Evolutionary conservation across 2,329 filamentous ascomycete genomes (phyloP).

Genomic region (Xylaria sp.): DNA sequence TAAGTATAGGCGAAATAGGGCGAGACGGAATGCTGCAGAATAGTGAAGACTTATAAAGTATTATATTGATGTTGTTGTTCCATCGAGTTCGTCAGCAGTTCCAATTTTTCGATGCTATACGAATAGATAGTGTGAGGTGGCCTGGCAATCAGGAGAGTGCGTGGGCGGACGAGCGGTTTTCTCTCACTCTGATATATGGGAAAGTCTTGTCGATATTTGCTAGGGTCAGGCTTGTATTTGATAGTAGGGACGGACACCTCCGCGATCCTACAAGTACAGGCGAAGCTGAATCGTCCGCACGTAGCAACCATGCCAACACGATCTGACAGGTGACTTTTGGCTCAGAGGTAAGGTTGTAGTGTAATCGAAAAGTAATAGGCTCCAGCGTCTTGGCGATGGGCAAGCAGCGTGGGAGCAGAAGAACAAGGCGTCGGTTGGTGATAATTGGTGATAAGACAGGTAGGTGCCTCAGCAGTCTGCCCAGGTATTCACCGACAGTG

Average conservation of each 20-base stretch:
- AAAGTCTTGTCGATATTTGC: neutral
- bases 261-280: neutral
- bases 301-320: neutral
- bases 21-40: constrained; percentile 16
- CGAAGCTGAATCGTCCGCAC: neutral
- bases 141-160: constrained; percentile 24
- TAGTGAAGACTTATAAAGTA: constrained; percentile 6
- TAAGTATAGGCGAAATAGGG: constrained; percentile 21
- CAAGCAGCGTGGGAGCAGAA: neutral
- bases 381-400: neutral
- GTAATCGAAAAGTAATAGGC: neutral
- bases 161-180: neutral
- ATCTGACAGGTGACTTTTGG: constrained; percentile 9
- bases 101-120: neutral
- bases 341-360: neutral
- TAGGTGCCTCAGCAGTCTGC: too few relatives aligned
- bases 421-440: neutral
- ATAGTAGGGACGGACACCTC: neutral
- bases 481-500: too few relatives aligned
- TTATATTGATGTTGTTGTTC: constrained; percentile 21
- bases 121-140: constrained; percentile 13
- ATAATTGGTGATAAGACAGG: neutral
- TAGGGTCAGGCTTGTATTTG: neutral
- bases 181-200: neutral
- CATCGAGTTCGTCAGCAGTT: constrained; percentile 20